Base-by-base conservation (phyloP, 257 asterid genomes). In the Solanum tarijense region DNA sequence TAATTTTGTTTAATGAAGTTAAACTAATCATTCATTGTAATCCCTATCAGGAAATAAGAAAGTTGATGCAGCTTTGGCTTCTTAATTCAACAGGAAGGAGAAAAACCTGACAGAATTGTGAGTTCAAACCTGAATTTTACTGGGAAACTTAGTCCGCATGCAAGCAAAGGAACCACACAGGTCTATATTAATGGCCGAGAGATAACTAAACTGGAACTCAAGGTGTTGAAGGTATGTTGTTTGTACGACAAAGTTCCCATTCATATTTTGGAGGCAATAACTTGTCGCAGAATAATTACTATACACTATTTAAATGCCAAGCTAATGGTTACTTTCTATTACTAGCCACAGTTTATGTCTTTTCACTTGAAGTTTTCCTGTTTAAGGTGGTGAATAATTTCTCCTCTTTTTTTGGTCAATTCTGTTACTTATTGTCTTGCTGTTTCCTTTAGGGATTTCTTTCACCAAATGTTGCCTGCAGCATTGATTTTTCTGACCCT, bases 111-210 rank as follows among this genome's bases (percentile, higher is more conserved):
- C 86, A 94, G 93, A 88, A 52, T 92, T 89, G 93, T 95, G 69
- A 94, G 98, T 89, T 95, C 99, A 68, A 95, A 96, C 88, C 91
- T 96, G 86, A 96, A 91, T 92, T 95, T 96, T 88, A 93, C 96
- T 1, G 99, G 98, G 88, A 96, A 96, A 89, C 96, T 96, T 21
- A 95, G 94, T 89, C 96, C 96, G 52, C 90, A 89, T 85, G 98
- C 99, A 60, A 91, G 93, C 90, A 89, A 87, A 85, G 93, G 93
- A 60, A 91, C 83, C 82, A 87, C 93, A 4, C 90, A 72, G 73
- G 92, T 89, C 58, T 88, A 69, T 38, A 81, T 88, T n/a, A 89
- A 91, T 88, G 91, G 92, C 43, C 88, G 93, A n/a, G 91, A 87
- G 86, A 91, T 91, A 73, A 91, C 92, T 31, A 89, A 88, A 89